Percentiles rank a stretch among this genome's conserved stretches.
These are phyloP conservation scores for Arthroderma sp. DNA, from an alignment of 2,329 filamentous ascomycete species.

Conservation along the genomic window DNA sequence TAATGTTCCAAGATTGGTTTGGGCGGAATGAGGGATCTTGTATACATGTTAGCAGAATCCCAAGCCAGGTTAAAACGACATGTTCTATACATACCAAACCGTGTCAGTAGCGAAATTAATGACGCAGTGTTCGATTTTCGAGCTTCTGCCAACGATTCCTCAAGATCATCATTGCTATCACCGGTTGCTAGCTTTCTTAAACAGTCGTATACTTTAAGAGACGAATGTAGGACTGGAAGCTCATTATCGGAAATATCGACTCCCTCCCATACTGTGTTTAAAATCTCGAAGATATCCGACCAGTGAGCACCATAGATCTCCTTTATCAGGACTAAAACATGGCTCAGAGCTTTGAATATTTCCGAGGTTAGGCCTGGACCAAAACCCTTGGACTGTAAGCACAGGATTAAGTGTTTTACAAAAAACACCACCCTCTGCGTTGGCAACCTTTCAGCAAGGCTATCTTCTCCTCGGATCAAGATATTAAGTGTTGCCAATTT, in stretches of 20 bases:
- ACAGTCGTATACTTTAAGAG: conserved; percentile 54
- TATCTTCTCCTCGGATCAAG: conserved; percentile 37
- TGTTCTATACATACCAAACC: conserved; percentile 23
- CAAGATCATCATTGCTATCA: conserved; percentile 71
- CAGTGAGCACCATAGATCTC: conserved; percentile 85
- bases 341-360: conserved; percentile 31
- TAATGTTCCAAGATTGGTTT: conserved; percentile 58
- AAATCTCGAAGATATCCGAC: conserved; percentile 51
- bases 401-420: conserved; percentile 62
- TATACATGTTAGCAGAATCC: conserved; percentile 4
- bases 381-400: conserved; percentile 51
- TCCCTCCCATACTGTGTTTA: conserved; percentile 45
- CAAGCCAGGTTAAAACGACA: neutral
- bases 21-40: conserved; percentile 37
- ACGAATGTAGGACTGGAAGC: conserved; percentile 55
- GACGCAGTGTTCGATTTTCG: conserved; percentile 47
- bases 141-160: conserved; percentile 56
- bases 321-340: conserved; percentile 58
- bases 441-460: conserved; percentile 32
- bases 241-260: conserved; percentile 35
- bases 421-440: conserved; percentile 65
- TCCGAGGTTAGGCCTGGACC: conserved; percentile 23
- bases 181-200: conserved; percentile 44
- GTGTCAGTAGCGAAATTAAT: conserved; percentile 29
- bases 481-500: conserved; percentile 43